These are phyloP conservation scores for Zymoseptoria tritici DNA, from an alignment of 2,329 filamentous ascomycete genomes.

Conservation along the genomic window DNA sequence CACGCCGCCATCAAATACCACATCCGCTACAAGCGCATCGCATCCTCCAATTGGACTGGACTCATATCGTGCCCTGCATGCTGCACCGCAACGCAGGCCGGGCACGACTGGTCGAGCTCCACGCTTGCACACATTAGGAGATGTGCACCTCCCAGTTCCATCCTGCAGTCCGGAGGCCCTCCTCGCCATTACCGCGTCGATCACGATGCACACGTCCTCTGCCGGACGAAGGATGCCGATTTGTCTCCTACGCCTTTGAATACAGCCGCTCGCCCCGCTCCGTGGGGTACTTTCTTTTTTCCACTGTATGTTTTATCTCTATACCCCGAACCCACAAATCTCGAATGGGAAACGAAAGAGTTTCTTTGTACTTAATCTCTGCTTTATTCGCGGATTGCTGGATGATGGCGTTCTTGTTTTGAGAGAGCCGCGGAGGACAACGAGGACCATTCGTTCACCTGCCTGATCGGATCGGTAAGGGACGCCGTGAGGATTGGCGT, in stretches of 20 bases:
- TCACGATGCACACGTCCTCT: no score
- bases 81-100: not conserved
- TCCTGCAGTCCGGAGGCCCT: no score
- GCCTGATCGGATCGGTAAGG: no score
- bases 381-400: not conserved
- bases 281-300: not conserved
- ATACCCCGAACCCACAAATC: not conserved
- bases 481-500: no score
- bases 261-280: not conserved
- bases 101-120: no score
- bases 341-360: not conserved
- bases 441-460: no score
- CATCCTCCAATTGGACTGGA: not conserved
- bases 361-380: not conserved
- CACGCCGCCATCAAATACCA: not conserved
- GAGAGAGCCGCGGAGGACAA: no score
- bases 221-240: no score
- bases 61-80: not conserved
- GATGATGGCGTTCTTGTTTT: no score
- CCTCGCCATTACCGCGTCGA: no score
- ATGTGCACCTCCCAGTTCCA: no score
- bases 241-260: not conserved
- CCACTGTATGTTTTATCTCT: not conserved
- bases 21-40: not conserved
- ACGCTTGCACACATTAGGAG: no score